phyloP scores from a whole-genome alignment of 2,329 filamentous ascomycete species.

The Podosphaera xanthii region DNA sequence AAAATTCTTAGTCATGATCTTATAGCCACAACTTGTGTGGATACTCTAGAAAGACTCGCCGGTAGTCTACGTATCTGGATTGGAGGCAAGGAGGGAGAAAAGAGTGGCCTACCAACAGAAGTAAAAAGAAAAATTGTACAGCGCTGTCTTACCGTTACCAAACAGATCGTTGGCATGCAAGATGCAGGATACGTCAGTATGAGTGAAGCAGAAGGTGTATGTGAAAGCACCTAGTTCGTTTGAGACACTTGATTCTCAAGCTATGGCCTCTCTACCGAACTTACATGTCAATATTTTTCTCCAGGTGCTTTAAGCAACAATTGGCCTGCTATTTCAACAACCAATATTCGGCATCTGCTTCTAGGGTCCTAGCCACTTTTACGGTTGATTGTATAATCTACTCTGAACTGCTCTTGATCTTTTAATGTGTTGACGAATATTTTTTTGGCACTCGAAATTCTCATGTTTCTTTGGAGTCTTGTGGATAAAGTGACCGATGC shows the following conservation, averaged over 20 bases:
- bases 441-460: no score
- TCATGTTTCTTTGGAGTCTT: no score
- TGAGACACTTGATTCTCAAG: neutral
- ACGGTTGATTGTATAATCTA: no score
- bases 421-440: no score
- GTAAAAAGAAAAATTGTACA: conserved; percentile 31
- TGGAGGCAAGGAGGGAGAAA: conserved; percentile 27
- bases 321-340: no score
- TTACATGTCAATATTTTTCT: no score
- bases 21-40: conserved; percentile 24
- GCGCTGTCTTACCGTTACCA: conserved; percentile 31
- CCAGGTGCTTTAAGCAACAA: no score
- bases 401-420: no score
- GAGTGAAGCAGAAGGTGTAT: conserved; percentile 19
- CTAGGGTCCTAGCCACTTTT: no score
- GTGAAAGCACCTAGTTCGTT: neutral
- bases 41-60: conserved; percentile 31
- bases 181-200: conserved; percentile 37
- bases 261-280: neutral
- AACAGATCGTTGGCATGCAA: conserved; percentile 34
- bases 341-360: no score
- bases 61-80: conserved; percentile 38
- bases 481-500: no score
- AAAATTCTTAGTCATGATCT: conserved; percentile 25
- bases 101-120: conserved; percentile 26